Percentiles rank a stretch among this genome's conserved stretches.
Evolutionary conservation across 2,329 filamentous ascomycete species (phyloP).

Genomic region (Xylariaceae sp.): DNA sequence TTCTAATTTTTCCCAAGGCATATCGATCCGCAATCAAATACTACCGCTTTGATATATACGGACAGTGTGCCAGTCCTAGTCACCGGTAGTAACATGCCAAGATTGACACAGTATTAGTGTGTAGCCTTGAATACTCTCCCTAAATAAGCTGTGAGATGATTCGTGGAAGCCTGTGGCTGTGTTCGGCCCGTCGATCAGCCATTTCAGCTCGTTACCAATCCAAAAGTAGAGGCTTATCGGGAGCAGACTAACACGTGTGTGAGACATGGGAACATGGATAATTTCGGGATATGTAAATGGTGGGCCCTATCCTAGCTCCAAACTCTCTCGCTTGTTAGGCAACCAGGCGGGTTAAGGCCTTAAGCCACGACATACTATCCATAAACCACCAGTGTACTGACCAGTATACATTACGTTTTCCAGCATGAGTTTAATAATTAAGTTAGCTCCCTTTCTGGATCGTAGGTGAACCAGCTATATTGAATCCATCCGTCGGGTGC

Average conservation of each 20-base stretch:
- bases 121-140: slow-evolving; percentile 1
- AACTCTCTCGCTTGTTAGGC: slow-evolving; percentile 17
- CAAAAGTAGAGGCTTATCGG: slow-evolving; percentile 1
- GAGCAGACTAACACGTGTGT: slow-evolving; percentile 10
- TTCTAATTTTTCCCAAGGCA: too few relatives aligned
- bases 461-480: too few relatives aligned
- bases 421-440: too few relatives aligned
- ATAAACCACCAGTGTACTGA: neutral
- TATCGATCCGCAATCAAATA: too few relatives aligned
- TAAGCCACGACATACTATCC: slow-evolving; percentile 14
- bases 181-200: slow-evolving; percentile 7
- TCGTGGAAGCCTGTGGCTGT: slow-evolving; percentile 14
- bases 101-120: too few relatives aligned
- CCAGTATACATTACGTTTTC: too few relatives aligned
- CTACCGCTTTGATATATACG: too few relatives aligned
- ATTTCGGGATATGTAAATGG: slow-evolving; percentile 6
- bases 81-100: too few relatives aligned
- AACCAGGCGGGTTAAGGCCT: slow-evolving; percentile 11
- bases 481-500: neutral
- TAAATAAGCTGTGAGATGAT: too few relatives aligned
- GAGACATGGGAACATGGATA: slow-evolving; percentile 10
- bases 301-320: neutral
- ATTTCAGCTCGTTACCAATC: neutral
- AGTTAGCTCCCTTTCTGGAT: too few relatives aligned
- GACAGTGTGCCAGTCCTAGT: too few relatives aligned